A percentile compares a stretch with the other conserved stretches of the same genome.
These are phyloP conservation scores for Fusarium vanettenii DNA, from an alignment of 2,329 filamentous ascomycete species.

Conservation along the genomic window DNA sequence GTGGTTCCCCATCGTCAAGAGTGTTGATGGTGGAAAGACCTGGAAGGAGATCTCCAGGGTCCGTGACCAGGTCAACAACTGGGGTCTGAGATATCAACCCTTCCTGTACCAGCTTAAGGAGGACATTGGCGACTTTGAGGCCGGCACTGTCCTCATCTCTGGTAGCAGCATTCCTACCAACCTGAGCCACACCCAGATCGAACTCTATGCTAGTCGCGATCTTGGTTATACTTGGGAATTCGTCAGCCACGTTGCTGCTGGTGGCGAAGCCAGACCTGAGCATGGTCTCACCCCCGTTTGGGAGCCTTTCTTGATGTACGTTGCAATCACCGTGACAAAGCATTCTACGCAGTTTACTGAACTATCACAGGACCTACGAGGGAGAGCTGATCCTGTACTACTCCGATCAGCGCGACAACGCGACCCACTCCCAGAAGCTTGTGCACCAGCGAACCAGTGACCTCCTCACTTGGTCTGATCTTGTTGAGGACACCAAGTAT, in stretches of 20 bases:
- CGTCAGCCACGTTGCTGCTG: conserved; percentile 72
- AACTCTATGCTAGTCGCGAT: conserved; percentile 74
- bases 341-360: not conserved
- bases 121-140: conserved; percentile 66
- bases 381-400: conserved; percentile 74
- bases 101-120: conserved; percentile 73
- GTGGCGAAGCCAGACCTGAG: conserved; percentile 70
- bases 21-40: conserved; percentile 64
- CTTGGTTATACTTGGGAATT: conserved; percentile 73
- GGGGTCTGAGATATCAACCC: conserved; percentile 77
- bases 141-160: conserved; percentile 72
- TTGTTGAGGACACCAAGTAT: conserved; percentile 70
- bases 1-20: conserved; percentile 66
- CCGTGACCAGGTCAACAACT: conserved; percentile 71
- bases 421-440: conserved; percentile 73
- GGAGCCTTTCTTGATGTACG: conserved; percentile 74
- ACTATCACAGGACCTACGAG: conserved; percentile 59
- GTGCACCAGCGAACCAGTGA: conserved; percentile 72
- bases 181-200: conserved; percentile 73
- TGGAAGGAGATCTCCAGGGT: conserved; percentile 74
- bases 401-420: conserved; percentile 74
- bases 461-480: conserved; percentile 67
- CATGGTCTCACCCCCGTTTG: conserved; percentile 77
- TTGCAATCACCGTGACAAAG: not conserved
- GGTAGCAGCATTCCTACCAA: conserved; percentile 71